phyloP scores from a whole-genome alignment of 805 yeast genomes.

The Cyberlindnera galapagoensis region DNA sequence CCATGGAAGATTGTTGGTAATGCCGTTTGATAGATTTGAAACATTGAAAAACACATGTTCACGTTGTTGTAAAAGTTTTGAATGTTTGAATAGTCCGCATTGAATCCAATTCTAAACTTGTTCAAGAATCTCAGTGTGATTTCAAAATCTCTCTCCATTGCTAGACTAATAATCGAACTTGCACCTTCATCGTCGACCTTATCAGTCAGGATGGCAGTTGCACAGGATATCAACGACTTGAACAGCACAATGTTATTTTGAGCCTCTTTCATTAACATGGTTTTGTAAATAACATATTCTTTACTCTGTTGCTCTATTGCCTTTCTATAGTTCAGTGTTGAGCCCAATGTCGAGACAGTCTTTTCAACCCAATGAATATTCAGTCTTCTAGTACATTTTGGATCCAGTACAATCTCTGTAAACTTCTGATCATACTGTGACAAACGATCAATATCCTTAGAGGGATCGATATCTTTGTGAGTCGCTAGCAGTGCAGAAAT shows the following conservation, averaged over 20 bases:
- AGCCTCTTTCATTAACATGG: slow-evolving; percentile 16
- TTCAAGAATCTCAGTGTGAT: slow-evolving; percentile 21
- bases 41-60: slow-evolving; percentile 19
- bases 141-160: slow-evolving; percentile 20
- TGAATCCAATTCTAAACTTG: slow-evolving; percentile 16
- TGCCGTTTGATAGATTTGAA: slow-evolving; percentile 21
- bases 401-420: slow-evolving; percentile 19
- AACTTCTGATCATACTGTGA: slow-evolving; percentile 16
- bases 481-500: slow-evolving; percentile 12
- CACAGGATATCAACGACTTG: slow-evolving; percentile 19
- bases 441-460: slow-evolving; percentile 13
- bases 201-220: slow-evolving; percentile 17
- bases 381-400: slow-evolving; percentile 17
- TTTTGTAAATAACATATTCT: slow-evolving; percentile 18
- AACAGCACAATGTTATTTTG: slow-evolving; percentile 21
- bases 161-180: slow-evolving; percentile 7
- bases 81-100: slow-evolving; percentile 5
- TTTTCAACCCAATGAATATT: slow-evolving; percentile 20
- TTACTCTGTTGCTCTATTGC: too few species aligned
- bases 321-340: too few species aligned
- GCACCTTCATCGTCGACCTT: slow-evolving; percentile 8
- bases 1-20: slow-evolving; percentile 19
- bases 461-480: slow-evolving; percentile 15
- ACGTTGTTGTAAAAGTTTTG: slow-evolving; percentile 17
- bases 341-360: too few species aligned